Evolutionary conservation across 164 flowering plant species (phyloP).

Genomic region (Sedum album): DNA sequence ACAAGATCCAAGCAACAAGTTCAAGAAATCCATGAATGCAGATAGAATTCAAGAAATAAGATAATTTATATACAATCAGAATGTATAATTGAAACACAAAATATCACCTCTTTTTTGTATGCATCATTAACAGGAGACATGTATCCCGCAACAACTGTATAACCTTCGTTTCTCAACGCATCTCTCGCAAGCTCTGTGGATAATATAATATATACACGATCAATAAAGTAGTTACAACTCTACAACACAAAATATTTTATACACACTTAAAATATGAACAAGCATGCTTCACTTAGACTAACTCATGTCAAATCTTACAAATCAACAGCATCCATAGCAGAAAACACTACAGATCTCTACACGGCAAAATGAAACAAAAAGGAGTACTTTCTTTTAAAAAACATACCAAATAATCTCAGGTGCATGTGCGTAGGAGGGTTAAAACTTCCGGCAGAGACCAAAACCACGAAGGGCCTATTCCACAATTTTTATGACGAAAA

Average conservation of each 20-base stretch:
- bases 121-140: constrained; percentile 95
- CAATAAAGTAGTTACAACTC: too few species aligned
- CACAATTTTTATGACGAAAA: constrained; percentile 14
- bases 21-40: neutral
- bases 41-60: neutral
- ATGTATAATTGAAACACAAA: neutral
- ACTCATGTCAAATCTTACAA: too few species aligned
- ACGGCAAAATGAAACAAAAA: neutral
- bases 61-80: neutral
- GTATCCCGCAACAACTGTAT: constrained; percentile 69
- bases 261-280: too few species aligned
- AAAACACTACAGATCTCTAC: too few species aligned
- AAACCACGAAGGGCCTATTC: constrained; percentile 41
- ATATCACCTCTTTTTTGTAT: constrained; percentile 66
- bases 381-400: neutral
- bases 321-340: too few species aligned
- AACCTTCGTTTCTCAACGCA: constrained; percentile 60
- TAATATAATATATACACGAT: constrained; percentile 5
- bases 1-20: constrained; percentile 7
- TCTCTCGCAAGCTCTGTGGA: constrained; percentile 91
- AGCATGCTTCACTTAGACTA: too few species aligned
- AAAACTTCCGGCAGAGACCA: constrained; percentile 85
- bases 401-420: constrained; percentile 74
- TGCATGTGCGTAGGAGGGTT: constrained; percentile 97
- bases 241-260: too few species aligned